Conservation (phyloP, 2,329 filamentous ascomycete genomes). For the Monosporascus cannonballus region DNA sequence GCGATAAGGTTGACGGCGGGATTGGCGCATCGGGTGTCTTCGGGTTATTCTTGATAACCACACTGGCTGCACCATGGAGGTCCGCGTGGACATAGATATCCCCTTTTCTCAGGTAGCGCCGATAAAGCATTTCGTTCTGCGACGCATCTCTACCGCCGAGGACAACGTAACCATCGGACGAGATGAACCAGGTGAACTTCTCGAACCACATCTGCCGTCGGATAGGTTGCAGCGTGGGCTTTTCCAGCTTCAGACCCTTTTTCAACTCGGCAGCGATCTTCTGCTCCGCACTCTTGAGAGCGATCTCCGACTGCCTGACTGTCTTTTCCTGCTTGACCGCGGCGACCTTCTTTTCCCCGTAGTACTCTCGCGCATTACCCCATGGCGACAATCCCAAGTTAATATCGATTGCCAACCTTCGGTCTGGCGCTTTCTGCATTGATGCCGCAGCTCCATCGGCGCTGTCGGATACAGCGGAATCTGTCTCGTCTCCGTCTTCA, state of each 20-base stretch:
- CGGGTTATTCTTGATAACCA: slow-evolving; percentile 85
- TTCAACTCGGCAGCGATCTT: slow-evolving; percentile 84
- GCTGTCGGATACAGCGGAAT: slow-evolving; percentile 54
- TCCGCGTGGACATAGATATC: slow-evolving; percentile 93
- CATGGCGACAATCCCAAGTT: slow-evolving; percentile 77
- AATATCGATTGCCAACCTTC: slow-evolving; percentile 69
- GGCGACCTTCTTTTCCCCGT: slow-evolving; percentile 79
- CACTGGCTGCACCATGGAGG: slow-evolving; percentile 72
- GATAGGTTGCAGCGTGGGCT: slow-evolving; percentile 76
- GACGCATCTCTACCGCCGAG: slow-evolving; percentile 82
- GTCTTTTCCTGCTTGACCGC: slow-evolving; percentile 87
- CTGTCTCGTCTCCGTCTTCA: slow-evolving; percentile 58
- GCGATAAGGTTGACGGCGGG: slow-evolving; percentile 82
- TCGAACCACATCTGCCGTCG: slow-evolving; percentile 91
- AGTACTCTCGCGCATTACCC: slow-evolving; percentile 87
- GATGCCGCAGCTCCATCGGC: slow-evolving; percentile 30
- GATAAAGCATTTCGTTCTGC: slow-evolving; percentile 91
- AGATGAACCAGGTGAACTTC: slow-evolving; percentile 94
- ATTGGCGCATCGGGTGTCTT: slow-evolving; percentile 76
- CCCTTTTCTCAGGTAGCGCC: slow-evolving; percentile 75
- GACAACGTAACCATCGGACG: slow-evolving; percentile 89
- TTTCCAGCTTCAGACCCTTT: slow-evolving; percentile 86
- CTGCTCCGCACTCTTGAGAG: slow-evolving; percentile 82
- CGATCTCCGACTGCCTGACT: slow-evolving; percentile 69
- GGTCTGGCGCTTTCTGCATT: slow-evolving; percentile 41